A percentile compares a stretch with the other conserved stretches of the same genome.
Conservation (phyloP, 148 eudicot genomes). For the Tetragonia tetragonoides region DNA sequence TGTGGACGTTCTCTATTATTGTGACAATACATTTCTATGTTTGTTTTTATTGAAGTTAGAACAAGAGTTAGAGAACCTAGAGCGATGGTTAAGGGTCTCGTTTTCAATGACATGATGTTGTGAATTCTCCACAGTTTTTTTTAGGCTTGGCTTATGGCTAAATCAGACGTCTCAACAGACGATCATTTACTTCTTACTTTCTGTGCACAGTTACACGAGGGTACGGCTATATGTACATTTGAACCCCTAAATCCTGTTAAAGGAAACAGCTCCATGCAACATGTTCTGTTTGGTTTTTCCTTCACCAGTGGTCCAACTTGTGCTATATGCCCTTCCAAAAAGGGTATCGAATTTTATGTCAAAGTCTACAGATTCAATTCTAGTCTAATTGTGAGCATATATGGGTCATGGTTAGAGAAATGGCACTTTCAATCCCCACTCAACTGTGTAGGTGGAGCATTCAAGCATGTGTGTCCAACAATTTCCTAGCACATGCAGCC, state of each 20-base stretch:
- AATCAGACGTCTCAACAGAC: too few relatives aligned
- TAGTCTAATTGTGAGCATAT: slow-evolving; percentile 1
- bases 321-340: not conserved
- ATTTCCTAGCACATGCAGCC: slow-evolving; percentile 15
- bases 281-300: too few relatives aligned
- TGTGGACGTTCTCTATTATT: slow-evolving; percentile 12
- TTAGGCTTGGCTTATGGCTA: too few relatives aligned
- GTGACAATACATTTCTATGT: slow-evolving; percentile 15
- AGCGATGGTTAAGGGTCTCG: not conserved
- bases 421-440: slow-evolving; percentile 18
- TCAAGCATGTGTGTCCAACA: slow-evolving; percentile 20
- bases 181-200: too few relatives aligned
- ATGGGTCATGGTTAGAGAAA: slow-evolving; percentile 19
- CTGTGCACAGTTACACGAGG: too few relatives aligned
- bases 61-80: too few relatives aligned
- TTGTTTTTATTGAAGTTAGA: not conserved
- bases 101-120: not conserved
- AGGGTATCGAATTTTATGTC: not conserved
- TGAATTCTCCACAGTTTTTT: not conserved
- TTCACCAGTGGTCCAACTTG: slow-evolving; percentile 6
- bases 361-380: not conserved
- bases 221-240: too few relatives aligned
- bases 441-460: slow-evolving; percentile 19
- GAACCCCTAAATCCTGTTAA: too few relatives aligned
- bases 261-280: too few relatives aligned